phyloP scores from a whole-genome alignment of 2,329 filamentous ascomycete species.

The Colletotrichum sp. region DNA sequence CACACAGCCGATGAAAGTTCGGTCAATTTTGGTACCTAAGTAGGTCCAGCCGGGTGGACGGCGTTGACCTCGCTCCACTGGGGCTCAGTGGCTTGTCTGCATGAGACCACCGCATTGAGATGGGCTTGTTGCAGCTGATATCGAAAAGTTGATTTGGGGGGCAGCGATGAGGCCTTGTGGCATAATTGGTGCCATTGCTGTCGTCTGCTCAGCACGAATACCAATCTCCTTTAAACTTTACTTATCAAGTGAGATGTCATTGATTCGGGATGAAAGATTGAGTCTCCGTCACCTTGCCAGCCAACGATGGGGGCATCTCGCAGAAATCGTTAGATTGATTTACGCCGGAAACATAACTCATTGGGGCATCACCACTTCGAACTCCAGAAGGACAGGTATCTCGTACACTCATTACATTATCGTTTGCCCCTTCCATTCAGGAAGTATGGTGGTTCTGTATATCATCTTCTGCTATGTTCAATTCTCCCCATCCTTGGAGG shows the following conservation, averaged over 20 bases:
- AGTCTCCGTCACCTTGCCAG: too few species aligned
- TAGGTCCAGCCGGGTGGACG: accelerated
- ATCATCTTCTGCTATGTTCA: too few species aligned
- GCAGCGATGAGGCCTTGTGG: not conserved
- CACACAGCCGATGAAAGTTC: not conserved
- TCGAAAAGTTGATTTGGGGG: not conserved
- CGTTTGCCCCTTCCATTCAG: too few species aligned
- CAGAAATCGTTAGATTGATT: not conserved
- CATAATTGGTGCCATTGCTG: not conserved
- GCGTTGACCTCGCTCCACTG: accelerated
- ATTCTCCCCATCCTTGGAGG: not conserved
- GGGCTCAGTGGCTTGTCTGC: accelerated
- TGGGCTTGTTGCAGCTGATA: not conserved
- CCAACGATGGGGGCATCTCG: accelerated
- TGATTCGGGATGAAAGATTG: too few species aligned
- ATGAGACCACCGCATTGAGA: not conserved
- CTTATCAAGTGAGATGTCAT: too few species aligned
- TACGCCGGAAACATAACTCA: accelerated
- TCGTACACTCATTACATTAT: not conserved
- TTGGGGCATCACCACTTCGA: not conserved
- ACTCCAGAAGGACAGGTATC: accelerated
- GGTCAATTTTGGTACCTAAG: accelerated
- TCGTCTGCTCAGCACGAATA: not conserved
- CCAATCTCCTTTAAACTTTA: not conserved
- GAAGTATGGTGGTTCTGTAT: not conserved